phyloP scores from a whole-genome alignment of 768 basidiomycete genomes.

The Xerocomellus intermedius region DNA sequence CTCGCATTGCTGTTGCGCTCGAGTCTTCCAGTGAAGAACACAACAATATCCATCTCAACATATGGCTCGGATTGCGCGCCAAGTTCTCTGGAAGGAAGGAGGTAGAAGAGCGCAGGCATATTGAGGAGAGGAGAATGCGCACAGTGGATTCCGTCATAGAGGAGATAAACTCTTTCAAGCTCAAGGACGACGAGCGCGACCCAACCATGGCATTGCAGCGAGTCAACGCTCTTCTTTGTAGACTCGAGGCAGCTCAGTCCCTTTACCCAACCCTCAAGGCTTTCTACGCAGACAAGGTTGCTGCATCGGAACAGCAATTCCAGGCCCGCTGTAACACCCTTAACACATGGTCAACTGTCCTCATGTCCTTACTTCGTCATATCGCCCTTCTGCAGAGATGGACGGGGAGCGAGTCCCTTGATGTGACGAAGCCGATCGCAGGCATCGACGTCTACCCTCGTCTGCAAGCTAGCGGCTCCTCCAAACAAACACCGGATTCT shows the following conservation, averaged over 20 bases:
- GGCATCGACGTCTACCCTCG: slow-evolving; percentile 49
- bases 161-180: slow-evolving; percentile 76
- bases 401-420: slow-evolving; percentile 91
- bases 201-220: slow-evolving; percentile 52
- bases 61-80: slow-evolving; percentile 92
- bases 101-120: slow-evolving; percentile 74
- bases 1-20: slow-evolving; percentile 80
- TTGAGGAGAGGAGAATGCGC: slow-evolving; percentile 82
- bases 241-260: slow-evolving; percentile 79
- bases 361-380: slow-evolving; percentile 80
- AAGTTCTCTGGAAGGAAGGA: slow-evolving; percentile 76
- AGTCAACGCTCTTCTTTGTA: slow-evolving; percentile 64
- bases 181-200: slow-evolving; percentile 40
- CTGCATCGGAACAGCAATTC: slow-evolving; percentile 63
- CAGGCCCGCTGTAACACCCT: slow-evolving; percentile 86
- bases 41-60: slow-evolving; percentile 61
- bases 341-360: slow-evolving; percentile 89
- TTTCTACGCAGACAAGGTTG: slow-evolving; percentile 74
- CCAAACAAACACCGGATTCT: slow-evolving; percentile 56
- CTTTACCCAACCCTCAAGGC: slow-evolving; percentile 85
- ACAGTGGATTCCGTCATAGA: slow-evolving; percentile 81
- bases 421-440: slow-evolving; percentile 79
- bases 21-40: slow-evolving; percentile 69
- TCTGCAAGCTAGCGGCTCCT: slow-evolving; percentile 30
- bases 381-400: slow-evolving; percentile 80